Base-by-base conservation (phyloP, 768 basidiomycete genomes). In the Tremella yokohamensis region DNA sequence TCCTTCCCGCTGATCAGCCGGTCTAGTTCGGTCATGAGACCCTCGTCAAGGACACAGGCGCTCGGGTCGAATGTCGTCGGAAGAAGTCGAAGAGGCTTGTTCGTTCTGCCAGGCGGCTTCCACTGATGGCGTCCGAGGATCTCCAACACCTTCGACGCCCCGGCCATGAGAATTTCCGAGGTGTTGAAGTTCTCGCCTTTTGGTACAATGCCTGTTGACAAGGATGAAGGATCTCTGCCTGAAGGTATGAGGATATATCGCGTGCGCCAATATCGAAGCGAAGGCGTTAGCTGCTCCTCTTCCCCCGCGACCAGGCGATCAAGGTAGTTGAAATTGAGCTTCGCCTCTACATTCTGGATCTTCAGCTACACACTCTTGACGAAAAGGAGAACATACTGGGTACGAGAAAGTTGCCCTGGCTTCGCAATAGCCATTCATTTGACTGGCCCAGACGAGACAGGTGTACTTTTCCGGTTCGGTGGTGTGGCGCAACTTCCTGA, bases 241-340 rank as follows among this genome's bases (percentile, higher is more conserved):
- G 90, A 86, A 0, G 94, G 94, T 25, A 99, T 88, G 18, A 99
- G 85, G 22, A 98, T 82, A 73, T 96, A 96, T 19, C 93, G 82
- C 0, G 92, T 97, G 12, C 93, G 83, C 90, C 94, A 96, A 68
- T 94, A 94, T 47, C 89, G 84, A 29, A 93, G 80, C 1, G 87
- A 86, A 50, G 55, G 68, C 39, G 72, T 78, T 87, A 34, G 86
- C 86, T 67, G 52, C 7, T 63, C 58, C 37, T 69, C 72, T 39
- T 71, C 68, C 18, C 75, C 75, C n/a, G 72, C 68, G 40, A 76
- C 72, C 18, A 76, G 64, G 15, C 70, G 66, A 57, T 76, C 75
- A 1, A 76, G 69, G 60, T 73, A 74, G 42, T 74, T 76, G 73
- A 65, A 70, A 26, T 66, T 77, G 24, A 70, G 57, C 58, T 60